These are phyloP conservation scores for Lentinula raphanica DNA, from an alignment of 768 basidiomycete species.

Conservation along the genomic window DNA sequence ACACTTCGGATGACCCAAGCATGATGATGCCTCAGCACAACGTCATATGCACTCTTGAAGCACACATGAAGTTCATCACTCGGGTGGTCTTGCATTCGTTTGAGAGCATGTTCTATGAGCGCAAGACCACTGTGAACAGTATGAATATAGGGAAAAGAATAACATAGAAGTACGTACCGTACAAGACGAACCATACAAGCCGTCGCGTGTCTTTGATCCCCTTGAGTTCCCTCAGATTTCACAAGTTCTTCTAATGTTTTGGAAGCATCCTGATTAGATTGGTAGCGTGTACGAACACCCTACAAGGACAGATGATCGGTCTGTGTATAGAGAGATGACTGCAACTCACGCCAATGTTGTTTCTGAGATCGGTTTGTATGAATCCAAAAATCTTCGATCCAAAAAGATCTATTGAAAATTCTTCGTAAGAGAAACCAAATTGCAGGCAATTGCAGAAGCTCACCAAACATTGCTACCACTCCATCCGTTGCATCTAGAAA, in stretches of 20 bases:
- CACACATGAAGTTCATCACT: slow-evolving; percentile 55
- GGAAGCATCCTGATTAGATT: slow-evolving; percentile 36
- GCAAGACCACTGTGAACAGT: slow-evolving; percentile 48
- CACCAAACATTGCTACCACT: slow-evolving; percentile 69
- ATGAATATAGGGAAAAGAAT: no score
- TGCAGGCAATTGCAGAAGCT: slow-evolving; percentile 16
- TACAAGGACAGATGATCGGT: slow-evolving; percentile 16
- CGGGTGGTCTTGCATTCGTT: slow-evolving; percentile 55
- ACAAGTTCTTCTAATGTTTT: slow-evolving; percentile 60
- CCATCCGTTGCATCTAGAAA: slow-evolving; percentile 92
- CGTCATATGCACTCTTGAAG: slow-evolving; percentile 68
- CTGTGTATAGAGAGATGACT: slow-evolving; percentile 6
- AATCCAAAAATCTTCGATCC: slow-evolving; percentile 69
- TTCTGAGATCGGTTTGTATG: slow-evolving; percentile 64
- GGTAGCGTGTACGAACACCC: slow-evolving; percentile 62
- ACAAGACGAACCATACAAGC: slow-evolving; percentile 61
- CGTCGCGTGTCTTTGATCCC: slow-evolving; percentile 45
- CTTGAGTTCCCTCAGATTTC: slow-evolving; percentile 32
- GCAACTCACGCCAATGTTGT: slow-evolving; percentile 53
- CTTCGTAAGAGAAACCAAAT: slow-evolving; percentile 2
- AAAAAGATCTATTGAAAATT: slow-evolving; percentile 47
- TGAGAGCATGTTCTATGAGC: slow-evolving; percentile 64
- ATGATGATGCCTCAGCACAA: slow-evolving; percentile 61
- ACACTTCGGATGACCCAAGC: slow-evolving; percentile 61
- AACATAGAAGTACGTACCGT: slow-evolving; percentile 41